Conservation (phyloP, 352 stramenopile species). For the Phytophthora cryptogea region DNA sequence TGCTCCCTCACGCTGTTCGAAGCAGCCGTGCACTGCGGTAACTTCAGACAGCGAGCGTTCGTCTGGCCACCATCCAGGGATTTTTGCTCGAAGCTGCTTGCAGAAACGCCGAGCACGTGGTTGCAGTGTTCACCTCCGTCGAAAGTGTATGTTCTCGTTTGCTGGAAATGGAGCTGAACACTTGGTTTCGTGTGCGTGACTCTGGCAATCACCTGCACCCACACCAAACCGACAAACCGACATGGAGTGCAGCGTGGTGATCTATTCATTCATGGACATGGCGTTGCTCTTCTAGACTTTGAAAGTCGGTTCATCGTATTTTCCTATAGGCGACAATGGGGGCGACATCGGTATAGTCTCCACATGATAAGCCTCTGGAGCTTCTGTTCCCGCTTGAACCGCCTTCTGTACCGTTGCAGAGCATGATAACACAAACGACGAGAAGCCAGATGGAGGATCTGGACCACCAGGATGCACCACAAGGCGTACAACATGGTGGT, state of each 20-base stretch:
- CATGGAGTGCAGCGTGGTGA: not conserved
- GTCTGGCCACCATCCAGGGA: constrained; percentile 3
- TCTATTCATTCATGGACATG: not conserved
- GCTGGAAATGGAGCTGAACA: constrained; percentile 17
- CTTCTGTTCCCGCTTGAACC: constrained; percentile 1
- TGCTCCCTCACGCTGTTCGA: not conserved
- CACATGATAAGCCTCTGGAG: not conserved
- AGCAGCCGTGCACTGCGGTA: not conserved
- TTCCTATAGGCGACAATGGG: not conserved
- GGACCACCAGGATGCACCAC: constrained; percentile 35
- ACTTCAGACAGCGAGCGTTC: constrained; percentile 17
- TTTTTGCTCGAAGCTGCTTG: not conserved
- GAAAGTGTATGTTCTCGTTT: constrained; percentile 1
- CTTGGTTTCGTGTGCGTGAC: constrained; percentile 11
- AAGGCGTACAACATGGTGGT: constrained; percentile 47
- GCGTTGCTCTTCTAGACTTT: constrained; percentile 8
- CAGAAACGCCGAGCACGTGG: constrained; percentile 9
- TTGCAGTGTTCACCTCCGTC: constrained; percentile 5
- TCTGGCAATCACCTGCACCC: not conserved
- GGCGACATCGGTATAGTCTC: not conserved
- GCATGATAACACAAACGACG: constrained; percentile 27
- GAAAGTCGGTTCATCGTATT: not conserved
- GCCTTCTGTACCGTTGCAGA: not conserved
- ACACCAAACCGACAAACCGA: not conserved
- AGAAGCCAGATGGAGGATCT: constrained; percentile 32